Conservation (phyloP, 192 early-diverging fungal genomes). For the Cetraspora pellucida region DNA sequence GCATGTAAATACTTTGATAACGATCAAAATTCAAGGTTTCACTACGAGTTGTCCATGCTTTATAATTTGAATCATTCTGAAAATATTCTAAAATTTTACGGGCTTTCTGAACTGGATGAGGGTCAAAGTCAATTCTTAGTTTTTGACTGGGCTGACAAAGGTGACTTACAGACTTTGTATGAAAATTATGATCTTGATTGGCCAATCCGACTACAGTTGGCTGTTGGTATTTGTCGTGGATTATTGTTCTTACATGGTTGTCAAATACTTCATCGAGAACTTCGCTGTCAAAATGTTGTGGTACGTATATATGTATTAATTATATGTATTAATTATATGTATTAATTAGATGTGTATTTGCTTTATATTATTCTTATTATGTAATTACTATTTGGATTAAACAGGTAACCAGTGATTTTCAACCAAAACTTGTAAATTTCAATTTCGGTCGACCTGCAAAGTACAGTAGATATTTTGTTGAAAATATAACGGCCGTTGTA, state of each 20-base stretch:
- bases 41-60: conserved; percentile 13
- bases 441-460: conserved; percentile 15
- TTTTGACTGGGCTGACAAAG: conserved; percentile 24
- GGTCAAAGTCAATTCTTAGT: conserved; percentile 14
- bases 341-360: background rate
- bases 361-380: background rate
- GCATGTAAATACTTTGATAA: conserved; percentile 20
- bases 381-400: background rate
- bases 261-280: conserved; percentile 13
- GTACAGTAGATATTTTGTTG: conserved; percentile 10
- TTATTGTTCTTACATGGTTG: conserved; percentile 8
- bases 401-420: conserved; percentile 4
- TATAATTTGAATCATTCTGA: background rate
- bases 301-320: background rate
- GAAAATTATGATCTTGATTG: background rate
- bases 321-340: background rate
- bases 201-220: background rate
- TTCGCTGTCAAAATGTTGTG: conserved; percentile 30
- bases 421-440: conserved; percentile 23
- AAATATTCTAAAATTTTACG: conserved; percentile 22
- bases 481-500: conserved; percentile 15
- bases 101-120: conserved; percentile 11
- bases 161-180: conserved; percentile 17
- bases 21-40: conserved; percentile 2
- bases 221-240: conserved; percentile 17